Base-by-base conservation (phyloP, 2,329 filamentous ascomycete genomes). In the Aspergillus chevalieri region DNA sequence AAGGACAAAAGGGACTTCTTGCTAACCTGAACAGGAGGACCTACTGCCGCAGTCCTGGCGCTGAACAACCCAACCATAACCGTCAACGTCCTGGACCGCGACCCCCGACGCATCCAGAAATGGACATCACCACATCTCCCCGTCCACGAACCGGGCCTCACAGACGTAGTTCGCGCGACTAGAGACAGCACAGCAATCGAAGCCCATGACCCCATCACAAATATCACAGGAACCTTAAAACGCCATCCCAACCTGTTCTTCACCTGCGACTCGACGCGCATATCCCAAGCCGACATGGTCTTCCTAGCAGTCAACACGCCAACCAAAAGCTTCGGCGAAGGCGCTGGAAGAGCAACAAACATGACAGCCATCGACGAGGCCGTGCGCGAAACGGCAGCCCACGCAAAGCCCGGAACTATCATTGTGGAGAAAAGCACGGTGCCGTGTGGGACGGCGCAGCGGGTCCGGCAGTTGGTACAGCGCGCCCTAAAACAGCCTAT, bases 351-450 rank as follows among this genome's bases (percentile, higher is more conserved):
- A 55, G 86, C 87, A 0, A 85, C 85, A 14, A 85, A 91, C 58
- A 81, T 91, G 72, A 81, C 81, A 1, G 81, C 82, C 9, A 80
- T 91, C 22, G 86, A 91, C 65, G 81, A 81, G 15, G 86, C 85
- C 5, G 82, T 82, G 1, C 76, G 78, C 46, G 80, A 81, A 48
- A 83, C 91, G 30, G 87, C 86, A 8, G 74, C 80, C 55, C 75
- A 84, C 53, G 84, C 86, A 3, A 81, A 78, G 26, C 73, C 78
- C 15, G 84, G 83, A 44, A 81, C 85, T 48, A 87, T 91, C 48
- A 81, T 92, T 46, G 87, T 91, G 17, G 87, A 91, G 72, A 92
- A 91, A 73, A 86, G 82, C 49, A 92, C 87, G 0, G 87, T 91
- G 22, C 87, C 87, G 2, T 88, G 85, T 65, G 76, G 84, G 52